A percentile compares a stretch with the other conserved stretches of the same genome.
Conservation (phyloP, 768 basidiomycete species). For the Calocybe indica region DNA sequence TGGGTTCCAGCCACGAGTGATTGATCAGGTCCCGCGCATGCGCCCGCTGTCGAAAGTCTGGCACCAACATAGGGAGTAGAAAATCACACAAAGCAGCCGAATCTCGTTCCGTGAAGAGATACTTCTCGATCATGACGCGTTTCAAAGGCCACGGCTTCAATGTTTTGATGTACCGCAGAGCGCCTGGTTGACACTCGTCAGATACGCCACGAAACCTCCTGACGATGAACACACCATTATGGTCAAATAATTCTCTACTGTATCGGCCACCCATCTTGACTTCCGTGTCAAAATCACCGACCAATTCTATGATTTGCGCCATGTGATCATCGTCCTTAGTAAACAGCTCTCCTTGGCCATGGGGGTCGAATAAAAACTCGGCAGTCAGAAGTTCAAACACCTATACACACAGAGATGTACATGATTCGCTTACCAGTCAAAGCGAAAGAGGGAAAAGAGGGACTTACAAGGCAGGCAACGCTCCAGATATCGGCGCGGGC, state of each 20-base stretch:
- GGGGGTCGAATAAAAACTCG: slow-evolving; percentile 90
- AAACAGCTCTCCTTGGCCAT: slow-evolving; percentile 73
- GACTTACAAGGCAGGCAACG: slow-evolving; percentile 75
- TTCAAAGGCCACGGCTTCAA: slow-evolving; percentile 79
- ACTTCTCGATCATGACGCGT: slow-evolving; percentile 88
- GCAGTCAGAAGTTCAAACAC: slow-evolving; percentile 87
- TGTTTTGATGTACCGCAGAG: slow-evolving; percentile 65
- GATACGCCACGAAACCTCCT: neutral
- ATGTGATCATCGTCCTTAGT: slow-evolving; percentile 94
- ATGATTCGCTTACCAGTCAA: neutral
- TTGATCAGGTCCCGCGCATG: slow-evolving; percentile 69
- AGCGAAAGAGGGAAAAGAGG: neutral
- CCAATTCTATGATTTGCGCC: slow-evolving; percentile 89
- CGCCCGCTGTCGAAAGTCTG: slow-evolving; percentile 63
- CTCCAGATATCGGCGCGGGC: slow-evolving; percentile 87
- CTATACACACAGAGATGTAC: slow-evolving; percentile 24
- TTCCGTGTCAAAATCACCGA: slow-evolving; percentile 71
- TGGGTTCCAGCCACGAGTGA: slow-evolving; percentile 64
- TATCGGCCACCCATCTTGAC: slow-evolving; percentile 83
- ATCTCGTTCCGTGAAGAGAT: slow-evolving; percentile 59
- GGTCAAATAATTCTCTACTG: slow-evolving; percentile 80
- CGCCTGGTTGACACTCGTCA: slow-evolving; percentile 31
- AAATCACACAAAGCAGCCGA: slow-evolving; percentile 58
- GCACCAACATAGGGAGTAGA: slow-evolving; percentile 68
- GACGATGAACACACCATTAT: slow-evolving; percentile 39